Conservation (phyloP, 2,329 filamentous ascomycete species). For the Clonostachys solani region DNA sequence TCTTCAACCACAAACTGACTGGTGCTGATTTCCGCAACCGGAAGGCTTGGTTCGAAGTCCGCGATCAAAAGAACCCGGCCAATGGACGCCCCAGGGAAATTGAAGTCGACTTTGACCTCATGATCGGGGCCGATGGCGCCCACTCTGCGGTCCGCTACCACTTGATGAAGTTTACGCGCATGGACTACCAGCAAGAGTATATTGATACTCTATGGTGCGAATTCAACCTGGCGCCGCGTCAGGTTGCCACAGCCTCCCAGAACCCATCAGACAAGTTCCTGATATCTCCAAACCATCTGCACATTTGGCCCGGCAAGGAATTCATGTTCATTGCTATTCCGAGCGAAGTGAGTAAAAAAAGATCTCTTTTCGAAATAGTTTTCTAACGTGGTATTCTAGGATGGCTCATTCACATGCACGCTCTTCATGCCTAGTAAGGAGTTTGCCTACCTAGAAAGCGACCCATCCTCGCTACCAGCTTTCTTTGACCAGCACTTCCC, state of each 20-base stretch:
- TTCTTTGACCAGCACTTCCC: slow-evolving; percentile 88
- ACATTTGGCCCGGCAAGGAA: slow-evolving; percentile 92
- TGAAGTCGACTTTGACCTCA: slow-evolving; percentile 82
- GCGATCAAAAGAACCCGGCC: slow-evolving; percentile 23
- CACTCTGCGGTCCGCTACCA: slow-evolving; percentile 90
- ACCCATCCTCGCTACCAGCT: slow-evolving; percentile 52
- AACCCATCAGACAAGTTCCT: slow-evolving; percentile 51
- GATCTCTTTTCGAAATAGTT: background rate
- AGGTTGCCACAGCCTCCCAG: slow-evolving; percentile 12
- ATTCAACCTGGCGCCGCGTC: slow-evolving; percentile 68
- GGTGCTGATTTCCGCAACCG: slow-evolving; percentile 78
- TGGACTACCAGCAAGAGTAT: slow-evolving; percentile 92
- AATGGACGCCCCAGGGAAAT: slow-evolving; percentile 61
- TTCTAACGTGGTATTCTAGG: slow-evolving; percentile 36
- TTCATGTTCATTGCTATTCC: slow-evolving; percentile 99
- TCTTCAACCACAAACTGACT: slow-evolving; percentile 91
- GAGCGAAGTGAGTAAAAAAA: slow-evolving; percentile 42
- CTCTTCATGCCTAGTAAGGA: slow-evolving; percentile 76
- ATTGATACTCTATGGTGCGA: slow-evolving; percentile 98
- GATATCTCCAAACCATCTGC: slow-evolving; percentile 88
- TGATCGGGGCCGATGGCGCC: slow-evolving; percentile 92
- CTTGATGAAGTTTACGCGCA: slow-evolving; percentile 89
- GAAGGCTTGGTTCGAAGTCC: slow-evolving; percentile 82
- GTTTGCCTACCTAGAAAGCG: slow-evolving; percentile 63
- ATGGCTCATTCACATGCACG: slow-evolving; percentile 92